These are phyloP conservation scores for Lablab purpureus DNA, from an alignment of 306 rosid species.

Conservation along the genomic window DNA sequence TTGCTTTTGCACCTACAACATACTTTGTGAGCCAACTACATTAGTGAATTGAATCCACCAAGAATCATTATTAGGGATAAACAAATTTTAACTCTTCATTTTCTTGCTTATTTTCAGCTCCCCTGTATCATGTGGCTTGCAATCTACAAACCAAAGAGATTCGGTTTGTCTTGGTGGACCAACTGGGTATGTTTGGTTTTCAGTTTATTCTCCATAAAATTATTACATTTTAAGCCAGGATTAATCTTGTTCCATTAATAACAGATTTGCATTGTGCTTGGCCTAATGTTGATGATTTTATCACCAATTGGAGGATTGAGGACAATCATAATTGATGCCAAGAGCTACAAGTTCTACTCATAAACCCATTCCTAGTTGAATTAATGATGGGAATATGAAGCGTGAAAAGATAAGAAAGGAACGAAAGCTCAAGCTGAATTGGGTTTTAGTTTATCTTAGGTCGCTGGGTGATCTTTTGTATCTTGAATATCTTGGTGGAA, in stretches of 20 bases:
- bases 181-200: slow-evolving; percentile 68
- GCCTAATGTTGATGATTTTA: slow-evolving; percentile 64
- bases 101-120: slow-evolving; percentile 57
- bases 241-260: slow-evolving; percentile 38
- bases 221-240: background rate
- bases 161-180: slow-evolving; percentile 74
- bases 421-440: too few species aligned
- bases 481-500: too few species aligned
- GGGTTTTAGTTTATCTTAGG: too few species aligned
- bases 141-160: slow-evolving; percentile 78
- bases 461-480: too few species aligned
- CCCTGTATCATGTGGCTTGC: slow-evolving; percentile 90
- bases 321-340: slow-evolving; percentile 67
- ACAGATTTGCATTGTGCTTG: slow-evolving; percentile 82
- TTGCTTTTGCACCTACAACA: slow-evolving; percentile 90
- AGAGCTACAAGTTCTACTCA: slow-evolving; percentile 66
- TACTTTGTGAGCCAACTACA: slow-evolving; percentile 65
- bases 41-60: background rate
- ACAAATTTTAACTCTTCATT: background rate
- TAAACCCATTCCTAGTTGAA: too few species aligned
- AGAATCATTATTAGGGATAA: too few species aligned
- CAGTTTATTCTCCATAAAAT: background rate
- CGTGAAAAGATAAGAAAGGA: too few species aligned
- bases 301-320: slow-evolving; percentile 88
- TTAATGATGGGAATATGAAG: too few species aligned